Evolutionary conservation across 768 basidiomycete species (phyloP).

Genomic region (Royoungia palumana): DNA sequence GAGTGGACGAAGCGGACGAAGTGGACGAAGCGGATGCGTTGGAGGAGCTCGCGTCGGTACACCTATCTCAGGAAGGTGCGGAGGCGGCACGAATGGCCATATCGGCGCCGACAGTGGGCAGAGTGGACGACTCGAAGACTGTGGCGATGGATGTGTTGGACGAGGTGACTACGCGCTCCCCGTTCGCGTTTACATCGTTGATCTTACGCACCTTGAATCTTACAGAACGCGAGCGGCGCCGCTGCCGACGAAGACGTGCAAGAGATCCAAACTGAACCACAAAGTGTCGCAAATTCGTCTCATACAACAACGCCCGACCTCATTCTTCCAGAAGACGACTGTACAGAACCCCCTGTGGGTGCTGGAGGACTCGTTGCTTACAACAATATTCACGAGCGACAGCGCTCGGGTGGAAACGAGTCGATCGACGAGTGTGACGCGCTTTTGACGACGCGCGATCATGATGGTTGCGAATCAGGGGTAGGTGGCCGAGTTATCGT

Average conservation of each 20-base stretch:
- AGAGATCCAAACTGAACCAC: too few species aligned
- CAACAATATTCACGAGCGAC: neutral
- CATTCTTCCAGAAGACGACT: slow-evolving; percentile 12
- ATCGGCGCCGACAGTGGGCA: neutral
- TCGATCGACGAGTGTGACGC: slow-evolving; percentile 18
- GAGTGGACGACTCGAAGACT: neutral
- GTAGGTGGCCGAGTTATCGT: neutral
- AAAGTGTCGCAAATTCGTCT: neutral
- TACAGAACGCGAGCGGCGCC: neutral
- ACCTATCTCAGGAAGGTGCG: slow-evolving; percentile 11
- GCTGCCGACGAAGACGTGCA: neutral
- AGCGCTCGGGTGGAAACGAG: slow-evolving; percentile 1
- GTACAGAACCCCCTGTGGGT: neutral
- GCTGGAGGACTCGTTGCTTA: neutral
- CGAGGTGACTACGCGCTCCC: slow-evolving; percentile 6
- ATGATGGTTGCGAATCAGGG: slow-evolving; percentile 1
- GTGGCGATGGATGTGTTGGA: neutral
- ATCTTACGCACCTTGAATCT: neutral
- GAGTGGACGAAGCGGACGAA: neutral
- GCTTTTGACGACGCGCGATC: slow-evolving; percentile 1
- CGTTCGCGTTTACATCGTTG: neutral
- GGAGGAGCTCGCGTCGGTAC: slow-evolving; percentile 22
- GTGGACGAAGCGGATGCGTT: neutral
- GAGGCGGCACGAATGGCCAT: neutral
- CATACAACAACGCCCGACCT: slow-evolving; percentile 10